Evolutionary conservation across 1,284 basidiomycete species (phyloP).

Genomic region (Austroboletus novae-zelandiae): DNA sequence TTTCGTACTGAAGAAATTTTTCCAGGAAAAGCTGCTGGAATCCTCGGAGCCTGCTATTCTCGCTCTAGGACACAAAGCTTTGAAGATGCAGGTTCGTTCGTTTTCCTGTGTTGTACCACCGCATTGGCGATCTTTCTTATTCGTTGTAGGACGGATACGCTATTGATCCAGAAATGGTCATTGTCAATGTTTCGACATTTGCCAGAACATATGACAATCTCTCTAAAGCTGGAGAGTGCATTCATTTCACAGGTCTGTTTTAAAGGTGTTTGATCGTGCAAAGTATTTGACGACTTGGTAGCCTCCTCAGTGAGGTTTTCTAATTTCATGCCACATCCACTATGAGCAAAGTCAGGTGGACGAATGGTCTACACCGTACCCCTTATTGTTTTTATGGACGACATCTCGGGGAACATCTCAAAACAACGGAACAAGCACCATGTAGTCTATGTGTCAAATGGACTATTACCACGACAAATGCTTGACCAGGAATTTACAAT

Average conservation of each 20-base stretch:
- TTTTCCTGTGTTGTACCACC: neutral
- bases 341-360: slow-evolving; percentile 1
- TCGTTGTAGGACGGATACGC: slow-evolving; percentile 7
- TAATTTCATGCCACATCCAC: slow-evolving; percentile 14
- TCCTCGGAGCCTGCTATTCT: neutral
- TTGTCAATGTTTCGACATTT: slow-evolving; percentile 7
- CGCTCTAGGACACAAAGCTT: slow-evolving; percentile 4
- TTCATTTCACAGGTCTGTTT: no score
- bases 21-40: slow-evolving; percentile 7
- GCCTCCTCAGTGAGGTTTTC: neutral
- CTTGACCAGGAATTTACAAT: slow-evolving; percentile 29
- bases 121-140: no score
- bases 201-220: slow-evolving; percentile 5
- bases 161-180: slow-evolving; percentile 8
- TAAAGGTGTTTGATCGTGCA: no score
- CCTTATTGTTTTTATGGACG: slow-evolving; percentile 30
- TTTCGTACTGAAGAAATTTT: slow-evolving; percentile 26
- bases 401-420: neutral
- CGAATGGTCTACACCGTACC: slow-evolving; percentile 21
- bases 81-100: slow-evolving; percentile 3
- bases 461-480: slow-evolving; percentile 2
- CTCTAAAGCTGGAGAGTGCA: no score
- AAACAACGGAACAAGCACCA: slow-evolving; percentile 39
- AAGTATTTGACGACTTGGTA: neutral
- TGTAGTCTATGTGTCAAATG: slow-evolving; percentile 28